Base-by-base conservation (phyloP, 352 stramenopile species). In the Globisporangium mamillatum region DNA sequence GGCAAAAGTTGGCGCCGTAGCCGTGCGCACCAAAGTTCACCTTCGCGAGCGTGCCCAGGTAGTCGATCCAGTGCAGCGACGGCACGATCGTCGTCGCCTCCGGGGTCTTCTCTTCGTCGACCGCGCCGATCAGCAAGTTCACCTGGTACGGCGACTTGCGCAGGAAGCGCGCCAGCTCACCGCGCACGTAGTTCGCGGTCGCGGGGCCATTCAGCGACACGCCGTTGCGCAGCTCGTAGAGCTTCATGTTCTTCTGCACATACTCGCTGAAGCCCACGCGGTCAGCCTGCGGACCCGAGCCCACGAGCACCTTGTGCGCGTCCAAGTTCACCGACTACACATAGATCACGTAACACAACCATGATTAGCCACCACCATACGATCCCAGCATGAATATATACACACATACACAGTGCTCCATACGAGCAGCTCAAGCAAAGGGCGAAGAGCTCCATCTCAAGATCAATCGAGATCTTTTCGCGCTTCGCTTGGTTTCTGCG, bases 241-340 rank as follows among this genome's bases (percentile, higher is more conserved):
- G 82, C 82, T 96, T 96, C 80, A 95, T 90, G 79, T 96, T 96
- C 80, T 96, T 96, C 73, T 95, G 88, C 34, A 96, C 75, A 74
- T 95, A 96, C 71, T 96, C 89, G 68, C 81, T 76, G 66, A 96
- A 96, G 50, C 78, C 84, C 18, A 96, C 71, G 64, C 89, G 89
- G 67, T 96, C 88, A 48, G 79, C 86, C 73, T 95, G 88, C 10
- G 86, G 88, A 8, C 89, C 89, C 4, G 81, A 86, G 44, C 78
- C 87, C 14, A 88, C 82, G 69, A 96, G 78, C 41, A 95, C 68
- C 69, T 96, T 96, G 81, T 94, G 86, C 25, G 81, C 74, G 66
- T 96, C 89, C 50, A 96, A 66, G 24, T 84, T 75, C 29, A 94
- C 80, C 46, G 85, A 86, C 89, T 73, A 56, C 27, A 34, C 3